Evolutionary conservation across 257 asterid species (phyloP), one percentile per base, ranked within the genome.

Genomic region (Lycium barbarum): DNA sequence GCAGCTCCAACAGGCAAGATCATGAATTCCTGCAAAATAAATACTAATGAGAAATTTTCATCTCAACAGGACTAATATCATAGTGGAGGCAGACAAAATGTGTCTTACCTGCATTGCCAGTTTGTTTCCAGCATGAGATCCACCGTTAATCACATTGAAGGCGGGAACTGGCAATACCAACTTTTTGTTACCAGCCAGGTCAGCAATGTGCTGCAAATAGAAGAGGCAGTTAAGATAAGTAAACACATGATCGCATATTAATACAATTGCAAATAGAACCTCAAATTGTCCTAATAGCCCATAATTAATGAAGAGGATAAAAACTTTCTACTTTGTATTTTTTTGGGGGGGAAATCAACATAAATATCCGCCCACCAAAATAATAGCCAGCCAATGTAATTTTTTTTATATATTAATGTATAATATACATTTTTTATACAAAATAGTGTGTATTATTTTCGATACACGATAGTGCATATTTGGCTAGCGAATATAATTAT

Each of bases 121-220:
- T 85, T 96, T 96, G 95, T 96, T 96, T 53, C 99, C 99, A 7
- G 99, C 99, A 83, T 95, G 99, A 26, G 99, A 96, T 88, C 98
- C 99, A 87, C 99, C 99, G 82, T 96, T 96, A 88, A 96, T 96
- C 53, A 96, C 99, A 87, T 96, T 96, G 91, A 96, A 96, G 73
- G 99, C 99, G 55, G 99, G 99, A 66, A 96, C 99, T 35, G 98
- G 99, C 83, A 96, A 93, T 83, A 96, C 97, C 87, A 96, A 85
- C 87, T 93, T 95, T 91, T 93, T 96, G 93, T 96, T 96, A 36
- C 99, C 98, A 47, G 99, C 95, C 33, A 96, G 84, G 88, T 95
- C 95, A 88, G 99, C 98, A 87, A 96, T 96, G 92, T 96, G 99
- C 99, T 96, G 93, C 87, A 87, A 65, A 7, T 18, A 53, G 68